Conservation (phyloP, 2,329 filamentous ascomycete species). For the Zymoseptoria tritici region DNA sequence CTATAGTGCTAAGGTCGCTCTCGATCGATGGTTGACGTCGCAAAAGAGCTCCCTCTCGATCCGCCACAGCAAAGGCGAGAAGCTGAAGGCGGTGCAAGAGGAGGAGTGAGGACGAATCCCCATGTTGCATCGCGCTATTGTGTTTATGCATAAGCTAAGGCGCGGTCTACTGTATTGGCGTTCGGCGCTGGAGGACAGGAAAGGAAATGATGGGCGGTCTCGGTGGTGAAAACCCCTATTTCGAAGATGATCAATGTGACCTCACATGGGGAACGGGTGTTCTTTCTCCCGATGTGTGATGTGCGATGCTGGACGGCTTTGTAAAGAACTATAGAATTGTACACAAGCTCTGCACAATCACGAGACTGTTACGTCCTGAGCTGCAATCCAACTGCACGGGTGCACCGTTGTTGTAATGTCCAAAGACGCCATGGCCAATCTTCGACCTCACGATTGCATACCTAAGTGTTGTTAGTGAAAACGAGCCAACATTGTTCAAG, state of each 20-base stretch:
- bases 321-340: neutral
- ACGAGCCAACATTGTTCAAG: too few relatives aligned
- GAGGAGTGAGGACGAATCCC: conserved; percentile 6
- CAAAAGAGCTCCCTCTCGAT: conserved; percentile 19
- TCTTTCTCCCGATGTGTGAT: neutral
- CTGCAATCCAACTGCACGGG: too few relatives aligned
- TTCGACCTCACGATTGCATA: too few relatives aligned
- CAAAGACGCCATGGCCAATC: too few relatives aligned
- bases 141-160: neutral
- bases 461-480: too few relatives aligned
- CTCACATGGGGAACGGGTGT: neutral
- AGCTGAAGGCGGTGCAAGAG: conserved; percentile 23
- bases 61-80: conserved; percentile 11
- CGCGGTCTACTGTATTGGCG: neutral
- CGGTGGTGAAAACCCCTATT: neutral
- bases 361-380: too few relatives aligned
- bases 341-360: neutral
- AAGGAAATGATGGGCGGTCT: neutral
- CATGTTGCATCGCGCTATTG: neutral
- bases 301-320: neutral
- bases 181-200: neutral
- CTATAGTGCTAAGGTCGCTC: conserved; percentile 17
- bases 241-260: neutral
- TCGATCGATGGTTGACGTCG: conserved; percentile 22
- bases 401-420: too few relatives aligned